Percentiles rank a stretch among this genome's conserved stretches.
Conservation (phyloP, 768 basidiomycete genomes). For the Lanmaoa rubissima region DNA sequence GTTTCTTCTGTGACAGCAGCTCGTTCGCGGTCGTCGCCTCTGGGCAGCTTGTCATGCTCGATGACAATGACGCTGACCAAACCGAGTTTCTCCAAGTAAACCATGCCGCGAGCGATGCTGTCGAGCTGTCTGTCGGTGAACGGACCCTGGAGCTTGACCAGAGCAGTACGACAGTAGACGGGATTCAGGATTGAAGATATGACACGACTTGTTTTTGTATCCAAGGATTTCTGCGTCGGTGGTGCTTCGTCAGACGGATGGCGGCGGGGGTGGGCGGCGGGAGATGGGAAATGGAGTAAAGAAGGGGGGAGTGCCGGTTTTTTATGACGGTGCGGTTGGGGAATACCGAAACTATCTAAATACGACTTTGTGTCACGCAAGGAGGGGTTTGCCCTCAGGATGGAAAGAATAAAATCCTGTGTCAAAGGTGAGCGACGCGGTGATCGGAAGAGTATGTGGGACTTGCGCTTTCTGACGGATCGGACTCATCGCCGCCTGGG, state of each 20-base stretch:
- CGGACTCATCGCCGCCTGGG: slow-evolving; percentile 25
- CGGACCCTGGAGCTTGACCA: slow-evolving; percentile 96
- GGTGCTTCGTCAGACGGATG: slow-evolving; percentile 2
- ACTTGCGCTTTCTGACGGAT: slow-evolving; percentile 51
- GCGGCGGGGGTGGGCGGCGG: slow-evolving; percentile 16
- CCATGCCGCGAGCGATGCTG: slow-evolving; percentile 89
- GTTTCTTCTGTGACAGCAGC: slow-evolving; percentile 70
- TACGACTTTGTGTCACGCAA: slow-evolving; percentile 88
- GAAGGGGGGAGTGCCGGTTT: slow-evolving; percentile 21
- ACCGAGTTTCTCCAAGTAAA: slow-evolving; percentile 94
- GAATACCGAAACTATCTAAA: slow-evolving; percentile 84
- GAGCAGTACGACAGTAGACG: slow-evolving; percentile 78
- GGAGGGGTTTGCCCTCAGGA: slow-evolving; percentile 91
- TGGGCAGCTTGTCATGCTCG: slow-evolving; percentile 75
- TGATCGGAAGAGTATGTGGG: background rate
- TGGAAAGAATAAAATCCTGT: slow-evolving; percentile 95
- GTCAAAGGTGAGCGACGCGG: slow-evolving; percentile 8
- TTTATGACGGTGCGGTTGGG: slow-evolving; percentile 38
- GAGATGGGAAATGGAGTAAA: slow-evolving; percentile 27
- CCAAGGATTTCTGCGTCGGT: slow-evolving; percentile 29
- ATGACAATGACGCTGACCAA: slow-evolving; percentile 94
- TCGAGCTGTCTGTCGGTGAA: slow-evolving; percentile 92
- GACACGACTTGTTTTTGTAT: slow-evolving; percentile 47
- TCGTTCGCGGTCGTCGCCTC: slow-evolving; percentile 71
- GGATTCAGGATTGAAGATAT: slow-evolving; percentile 82